Evolutionary conservation across 148 eudicot genomes (phyloP), one percentile per base, ranked within the genome.

Genomic region (Polygonum maritimum): DNA sequence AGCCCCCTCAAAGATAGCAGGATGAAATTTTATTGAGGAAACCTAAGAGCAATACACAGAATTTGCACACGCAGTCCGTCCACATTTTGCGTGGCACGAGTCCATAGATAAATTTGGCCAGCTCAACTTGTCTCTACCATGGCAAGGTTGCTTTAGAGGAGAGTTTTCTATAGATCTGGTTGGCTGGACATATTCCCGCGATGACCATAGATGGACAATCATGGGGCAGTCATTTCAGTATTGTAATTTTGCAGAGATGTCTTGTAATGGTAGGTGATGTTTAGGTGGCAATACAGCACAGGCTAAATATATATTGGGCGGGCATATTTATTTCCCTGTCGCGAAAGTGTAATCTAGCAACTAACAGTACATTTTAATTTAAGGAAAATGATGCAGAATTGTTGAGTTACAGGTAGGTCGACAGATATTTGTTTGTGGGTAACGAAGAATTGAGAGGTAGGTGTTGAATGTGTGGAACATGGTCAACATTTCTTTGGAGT

Each of bases 1-100:
- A 52, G 70, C 62, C 74, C 44, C 67, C 48, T 41, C 55, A 58
- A 78, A 48, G 70, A 60, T 60, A 72, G 63, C 71, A 70, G 62
- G 40, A 54, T 74, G n/a, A 73, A 21, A 45, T 22, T 44, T 44
- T 26, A 39, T 26, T 14, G 75, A 48, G 3, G 58, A 73, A n/a
- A 63, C 70, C 40, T 31, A 16, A 16, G 35, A 36, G 14, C 40
- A 33, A 33, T 63, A 15, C 70, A 63, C 5, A 35, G 35, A 58
- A n/a, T 16, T 4, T n/a, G 16, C 52, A 13, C 71, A 65, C 71
- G 36, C 71, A 67, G 1, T 7, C 45, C 2, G 45, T 67, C 71
- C 71, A 38, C 6, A 38, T 14, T 67, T 67, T 16, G 18, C 11
- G 38, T 26, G 5, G 67, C 35, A 19, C 10, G 63, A 22, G 33